phyloP scores from a whole-genome alignment of 2,329 filamentous ascomycete species.

The Trichophyton mentagrophytes region DNA sequence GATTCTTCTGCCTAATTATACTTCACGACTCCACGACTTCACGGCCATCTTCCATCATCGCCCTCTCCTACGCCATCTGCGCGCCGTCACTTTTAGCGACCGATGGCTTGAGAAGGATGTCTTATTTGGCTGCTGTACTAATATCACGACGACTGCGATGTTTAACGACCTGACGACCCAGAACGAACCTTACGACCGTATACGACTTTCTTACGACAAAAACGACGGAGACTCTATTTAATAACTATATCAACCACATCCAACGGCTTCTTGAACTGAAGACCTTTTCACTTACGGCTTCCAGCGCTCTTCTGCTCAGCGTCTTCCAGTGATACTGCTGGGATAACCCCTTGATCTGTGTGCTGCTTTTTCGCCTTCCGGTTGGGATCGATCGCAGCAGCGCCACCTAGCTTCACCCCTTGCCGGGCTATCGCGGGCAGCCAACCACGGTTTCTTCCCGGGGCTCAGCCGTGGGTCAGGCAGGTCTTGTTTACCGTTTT shows the following conservation, averaged over 20 bases:
- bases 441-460: slow-evolving; percentile 3
- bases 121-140: not conserved
- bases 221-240: not conserved
- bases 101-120: not conserved
- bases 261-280: not conserved
- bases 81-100: not conserved
- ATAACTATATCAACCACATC: not conserved
- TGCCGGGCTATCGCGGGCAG: not conserved
- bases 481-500: not conserved
- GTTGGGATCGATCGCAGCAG: not conserved
- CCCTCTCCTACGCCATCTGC: not conserved
- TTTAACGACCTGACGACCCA: not conserved
- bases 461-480: slow-evolving; percentile 3
- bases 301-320: not conserved
- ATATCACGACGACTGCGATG: not conserved
- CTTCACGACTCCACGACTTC: not conserved
- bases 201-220: not conserved
- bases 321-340: not conserved
- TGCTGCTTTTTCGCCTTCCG: not conserved
- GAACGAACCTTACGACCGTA: not conserved
- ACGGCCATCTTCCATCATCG: not conserved
- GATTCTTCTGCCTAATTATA: not conserved
- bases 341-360: not conserved
- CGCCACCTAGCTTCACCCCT: not conserved
- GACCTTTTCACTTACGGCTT: not conserved